A percentile compares a stretch with the other conserved stretches of the same genome.
Evolutionary conservation across 257 asterid species (phyloP).

Genomic region (Solanum raphanifolium): DNA sequence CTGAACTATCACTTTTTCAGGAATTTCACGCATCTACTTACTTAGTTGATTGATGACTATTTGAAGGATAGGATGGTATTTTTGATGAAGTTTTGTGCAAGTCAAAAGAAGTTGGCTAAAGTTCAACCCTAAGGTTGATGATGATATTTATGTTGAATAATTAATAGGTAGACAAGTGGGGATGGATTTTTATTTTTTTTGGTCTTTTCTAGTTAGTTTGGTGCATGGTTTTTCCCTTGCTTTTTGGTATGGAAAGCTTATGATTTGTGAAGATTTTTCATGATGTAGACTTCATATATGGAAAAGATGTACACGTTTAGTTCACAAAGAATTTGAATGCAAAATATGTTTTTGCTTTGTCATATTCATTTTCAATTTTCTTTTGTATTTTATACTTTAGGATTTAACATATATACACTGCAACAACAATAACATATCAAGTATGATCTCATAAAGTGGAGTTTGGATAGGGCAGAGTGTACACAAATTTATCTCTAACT

Average conservation of each 20-base stretch:
- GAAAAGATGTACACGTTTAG: neutral
- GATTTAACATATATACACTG: neutral
- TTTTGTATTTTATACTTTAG: neutral
- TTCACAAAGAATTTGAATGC: neutral
- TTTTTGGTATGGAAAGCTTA: neutral
- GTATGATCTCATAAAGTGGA: no score
- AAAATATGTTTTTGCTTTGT: neutral
- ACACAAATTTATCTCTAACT: no score
- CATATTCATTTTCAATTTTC: neutral
- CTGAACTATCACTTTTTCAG: neutral
- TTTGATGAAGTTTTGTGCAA: slow-evolving; percentile 15
- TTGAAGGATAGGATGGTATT: slow-evolving; percentile 32
- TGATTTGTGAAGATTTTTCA: neutral
- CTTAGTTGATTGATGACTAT: neutral
- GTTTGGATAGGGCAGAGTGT: no score
- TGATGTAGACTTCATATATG: neutral
- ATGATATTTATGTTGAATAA: neutral
- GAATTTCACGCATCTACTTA: neutral
- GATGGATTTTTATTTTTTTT: neutral
- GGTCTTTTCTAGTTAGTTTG: neutral
- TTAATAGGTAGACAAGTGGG: neutral
- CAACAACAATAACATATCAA: no score
- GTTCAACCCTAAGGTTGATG: neutral
- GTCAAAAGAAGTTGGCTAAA: slow-evolving; percentile 28
- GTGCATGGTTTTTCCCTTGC: neutral